Percentiles rank a stretch among this genome's conserved stretches.
phyloP scores from a whole-genome alignment of 805 yeast species.

The Jamesozyma lodderae region DNA sequence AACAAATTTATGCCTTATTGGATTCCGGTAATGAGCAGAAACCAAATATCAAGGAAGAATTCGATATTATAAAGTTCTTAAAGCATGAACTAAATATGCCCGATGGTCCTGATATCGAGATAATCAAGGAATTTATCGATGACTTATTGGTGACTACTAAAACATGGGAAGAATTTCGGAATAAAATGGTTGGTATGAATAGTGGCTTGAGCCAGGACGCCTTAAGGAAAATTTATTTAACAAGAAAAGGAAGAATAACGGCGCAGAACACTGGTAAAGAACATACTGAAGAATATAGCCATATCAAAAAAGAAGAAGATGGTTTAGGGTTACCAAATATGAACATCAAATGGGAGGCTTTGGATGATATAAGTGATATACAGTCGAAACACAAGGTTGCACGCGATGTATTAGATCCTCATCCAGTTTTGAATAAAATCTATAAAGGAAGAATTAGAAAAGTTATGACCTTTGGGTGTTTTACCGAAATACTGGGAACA shows the following conservation, averaged over 20 bases:
- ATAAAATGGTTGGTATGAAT: slow-evolving; percentile 15
- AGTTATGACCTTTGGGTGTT: slow-evolving; percentile 68
- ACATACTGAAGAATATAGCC: not conserved
- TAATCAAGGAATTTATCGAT: slow-evolving; percentile 19
- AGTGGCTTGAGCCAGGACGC: slow-evolving; percentile 15
- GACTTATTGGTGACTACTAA: slow-evolving; percentile 11
- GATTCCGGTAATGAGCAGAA: not conserved
- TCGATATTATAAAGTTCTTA: slow-evolving; percentile 9
- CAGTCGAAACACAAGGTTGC: slow-evolving; percentile 4
- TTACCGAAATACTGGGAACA: slow-evolving; percentile 44
- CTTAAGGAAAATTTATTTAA: slow-evolving; percentile 8
- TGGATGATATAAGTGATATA: slow-evolving; percentile 12
- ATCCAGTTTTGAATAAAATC: slow-evolving; percentile 37
- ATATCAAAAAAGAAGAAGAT: slow-evolving; percentile 8
- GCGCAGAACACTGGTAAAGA: not conserved
- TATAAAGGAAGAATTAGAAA: slow-evolving; percentile 55
- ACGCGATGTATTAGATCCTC: slow-evolving; percentile 16
- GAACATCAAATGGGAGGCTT: slow-evolving; percentile 13
- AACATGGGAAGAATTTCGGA: slow-evolving; percentile 7
- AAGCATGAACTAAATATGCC: slow-evolving; percentile 8
- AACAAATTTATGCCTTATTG: slow-evolving; percentile 9
- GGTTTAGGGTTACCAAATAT: slow-evolving; percentile 12
- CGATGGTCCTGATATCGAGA: slow-evolving; percentile 8
- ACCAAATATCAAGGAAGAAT: not conserved
- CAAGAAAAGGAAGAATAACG: not conserved